Conservation (phyloP, 768 basidiomycete genomes). For the Tylopilus felleus region DNA sequence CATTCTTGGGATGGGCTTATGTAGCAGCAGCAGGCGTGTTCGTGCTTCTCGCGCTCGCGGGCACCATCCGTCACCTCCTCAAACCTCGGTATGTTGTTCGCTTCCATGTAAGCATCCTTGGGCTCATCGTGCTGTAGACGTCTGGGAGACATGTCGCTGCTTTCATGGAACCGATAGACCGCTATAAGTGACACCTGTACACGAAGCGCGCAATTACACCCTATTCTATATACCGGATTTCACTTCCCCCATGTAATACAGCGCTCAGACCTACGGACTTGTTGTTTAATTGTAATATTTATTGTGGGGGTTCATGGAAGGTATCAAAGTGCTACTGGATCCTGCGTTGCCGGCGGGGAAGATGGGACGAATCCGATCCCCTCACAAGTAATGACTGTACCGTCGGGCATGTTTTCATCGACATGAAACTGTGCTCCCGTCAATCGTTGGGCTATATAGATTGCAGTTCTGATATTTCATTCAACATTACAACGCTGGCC, state of each 20-base stretch:
- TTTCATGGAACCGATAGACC: conserved; percentile 74
- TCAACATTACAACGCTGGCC: background rate
- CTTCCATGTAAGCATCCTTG: background rate
- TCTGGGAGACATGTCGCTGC: conserved; percentile 79
- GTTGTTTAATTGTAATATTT: conserved; percentile 25
- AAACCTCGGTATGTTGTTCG: conserved; percentile 69
- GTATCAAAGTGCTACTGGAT: background rate
- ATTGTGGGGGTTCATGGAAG: background rate
- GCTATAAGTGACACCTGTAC: conserved; percentile 1
- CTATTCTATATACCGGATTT: conserved; percentile 22
- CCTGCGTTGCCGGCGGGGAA: background rate
- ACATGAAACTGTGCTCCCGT: conserved; percentile 63
- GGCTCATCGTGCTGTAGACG: conserved; percentile 45
- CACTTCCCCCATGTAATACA: conserved; percentile 23
- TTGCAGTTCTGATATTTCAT: conserved; percentile 49
- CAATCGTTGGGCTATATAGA: conserved; percentile 68
- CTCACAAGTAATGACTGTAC: conserved; percentile 52
- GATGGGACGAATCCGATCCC: conserved; percentile 57
- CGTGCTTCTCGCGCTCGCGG: conserved; percentile 80
- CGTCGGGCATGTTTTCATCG: conserved; percentile 40
- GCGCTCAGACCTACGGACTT: conserved; percentile 5
- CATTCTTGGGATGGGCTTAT: conserved; percentile 98
- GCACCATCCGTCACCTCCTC: conserved; percentile 89
- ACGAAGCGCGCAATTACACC: background rate
- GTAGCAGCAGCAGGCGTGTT: conserved; percentile 86